Percentiles rank a stretch among this genome's conserved stretches.
phyloP scores from a whole-genome alignment of 768 basidiomycete species.

The Crassisporium funariophilum region DNA sequence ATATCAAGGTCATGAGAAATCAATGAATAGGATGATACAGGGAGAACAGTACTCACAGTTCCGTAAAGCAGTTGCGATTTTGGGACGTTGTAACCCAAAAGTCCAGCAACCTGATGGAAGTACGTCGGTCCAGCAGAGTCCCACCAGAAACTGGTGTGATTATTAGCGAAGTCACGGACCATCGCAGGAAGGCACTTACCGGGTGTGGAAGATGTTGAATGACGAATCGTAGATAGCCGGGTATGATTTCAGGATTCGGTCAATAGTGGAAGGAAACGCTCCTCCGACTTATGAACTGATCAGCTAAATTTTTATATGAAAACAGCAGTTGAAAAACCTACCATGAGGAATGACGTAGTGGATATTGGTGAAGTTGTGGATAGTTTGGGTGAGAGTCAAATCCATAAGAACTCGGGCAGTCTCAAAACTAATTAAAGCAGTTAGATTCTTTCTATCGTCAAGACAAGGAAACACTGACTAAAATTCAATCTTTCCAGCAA shows the following conservation, averaged over 20 bases:
- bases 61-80: slow-evolving; percentile 33
- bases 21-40: neutral
- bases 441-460: too few species aligned
- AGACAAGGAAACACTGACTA: slow-evolving; percentile 27
- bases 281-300: slow-evolving; percentile 24
- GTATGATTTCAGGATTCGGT: slow-evolving; percentile 30
- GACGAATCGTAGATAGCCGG: slow-evolving; percentile 31
- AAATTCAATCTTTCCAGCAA: slow-evolving; percentile 33
- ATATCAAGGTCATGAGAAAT: too few species aligned
- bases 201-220: slow-evolving; percentile 26
- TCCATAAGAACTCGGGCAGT: slow-evolving; percentile 32
- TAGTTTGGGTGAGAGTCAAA: slow-evolving; percentile 19
- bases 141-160: slow-evolving; percentile 35
- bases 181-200: neutral
- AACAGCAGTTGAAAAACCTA: neutral
- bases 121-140: slow-evolving; percentile 38
- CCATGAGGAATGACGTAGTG: slow-evolving; percentile 32
- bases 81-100: slow-evolving; percentile 31
- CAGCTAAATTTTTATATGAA: slow-evolving; percentile 7
- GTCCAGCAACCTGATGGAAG: slow-evolving; percentile 33
- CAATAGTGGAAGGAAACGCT: slow-evolving; percentile 32
- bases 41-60: slow-evolving; percentile 23
- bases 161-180: neutral
- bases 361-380: slow-evolving; percentile 33
- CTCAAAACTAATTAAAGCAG: slow-evolving; percentile 9